phyloP scores from a whole-genome alignment of 208 protist species.

The Trypanosoma vivax region DNA sequence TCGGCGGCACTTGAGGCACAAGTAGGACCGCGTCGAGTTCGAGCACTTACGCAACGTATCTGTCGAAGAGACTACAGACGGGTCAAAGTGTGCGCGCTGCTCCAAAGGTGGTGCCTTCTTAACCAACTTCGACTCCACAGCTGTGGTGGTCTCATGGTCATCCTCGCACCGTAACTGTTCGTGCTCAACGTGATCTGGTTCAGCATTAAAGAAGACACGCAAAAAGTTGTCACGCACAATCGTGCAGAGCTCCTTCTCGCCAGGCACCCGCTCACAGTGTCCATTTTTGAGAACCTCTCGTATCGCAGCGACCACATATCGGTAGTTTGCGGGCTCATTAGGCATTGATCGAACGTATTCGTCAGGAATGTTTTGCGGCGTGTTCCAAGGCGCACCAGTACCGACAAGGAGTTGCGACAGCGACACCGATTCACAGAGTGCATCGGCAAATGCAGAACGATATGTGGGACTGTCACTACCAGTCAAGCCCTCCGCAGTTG shows the following conservation, averaged over 20 bases:
- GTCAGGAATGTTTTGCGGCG: conserved; percentile 72
- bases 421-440: conserved; percentile 7
- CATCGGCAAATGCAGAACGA: conserved; percentile 5
- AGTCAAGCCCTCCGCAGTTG: conserved; percentile 47
- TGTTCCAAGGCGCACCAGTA: conserved; percentile 59
- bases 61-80: background rate
- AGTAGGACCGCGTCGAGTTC: conserved; percentile 8
- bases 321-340: conserved; percentile 77
- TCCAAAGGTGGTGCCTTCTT: background rate
- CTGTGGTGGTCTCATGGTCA: background rate
- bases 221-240: conserved; percentile 37
- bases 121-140: background rate
- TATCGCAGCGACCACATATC: conserved; percentile 42
- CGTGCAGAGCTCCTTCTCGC: conserved; percentile 17
- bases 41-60: conserved; percentile 1
- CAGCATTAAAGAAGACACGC: conserved; percentile 23
- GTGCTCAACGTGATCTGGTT: background rate
- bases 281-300: conserved; percentile 23
- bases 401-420: conserved; percentile 59
- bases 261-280: background rate
- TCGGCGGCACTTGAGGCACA: conserved; percentile 22
- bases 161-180: conserved; percentile 2
- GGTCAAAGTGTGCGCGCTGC: conserved; percentile 14
- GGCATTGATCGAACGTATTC: conserved; percentile 46
- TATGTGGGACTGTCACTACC: background rate